Conservation (phyloP, 495 filamentous ascomycete genomes). For the Aspergillus funiculosus region DNA sequence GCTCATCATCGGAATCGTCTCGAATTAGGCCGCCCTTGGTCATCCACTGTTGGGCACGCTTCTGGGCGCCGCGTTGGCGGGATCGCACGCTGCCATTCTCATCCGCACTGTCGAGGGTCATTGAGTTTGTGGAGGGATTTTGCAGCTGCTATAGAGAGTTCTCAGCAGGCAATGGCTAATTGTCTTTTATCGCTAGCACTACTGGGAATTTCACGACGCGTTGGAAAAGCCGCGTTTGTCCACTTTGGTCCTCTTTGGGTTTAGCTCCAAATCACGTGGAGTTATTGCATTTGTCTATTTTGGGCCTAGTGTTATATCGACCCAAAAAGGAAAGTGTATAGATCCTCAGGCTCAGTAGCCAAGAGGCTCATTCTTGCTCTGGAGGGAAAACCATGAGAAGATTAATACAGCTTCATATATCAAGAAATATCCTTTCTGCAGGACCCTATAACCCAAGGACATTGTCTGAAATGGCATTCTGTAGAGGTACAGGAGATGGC, state of each 20-base stretch:
- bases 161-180: constrained; percentile 1
- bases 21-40: constrained; percentile 60
- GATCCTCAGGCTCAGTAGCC: no score
- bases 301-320: neutral
- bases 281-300: neutral
- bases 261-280: constrained; percentile 22
- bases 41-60: constrained; percentile 56
- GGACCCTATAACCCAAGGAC: no score
- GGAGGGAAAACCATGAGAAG: no score
- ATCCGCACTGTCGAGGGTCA: constrained; percentile 17
- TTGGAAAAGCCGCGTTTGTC: constrained; percentile 33
- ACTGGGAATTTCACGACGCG: constrained; percentile 18
- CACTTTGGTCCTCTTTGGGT: constrained; percentile 34
- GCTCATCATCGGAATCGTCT: constrained; percentile 89
- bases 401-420: no score
- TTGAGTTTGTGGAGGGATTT: constrained; percentile 6
- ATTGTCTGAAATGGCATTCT: no score
- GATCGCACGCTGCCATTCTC: constrained; percentile 16
- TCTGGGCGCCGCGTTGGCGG: constrained; percentile 24
- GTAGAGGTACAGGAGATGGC: no score
- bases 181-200: neutral
- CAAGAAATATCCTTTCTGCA: no score
- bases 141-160: neutral
- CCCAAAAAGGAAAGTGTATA: constrained; percentile 1
- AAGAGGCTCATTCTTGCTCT: no score